These are phyloP conservation scores for Allium fistulosum DNA, from an alignment of 106 monocot genomes.

Conservation along the genomic window DNA sequence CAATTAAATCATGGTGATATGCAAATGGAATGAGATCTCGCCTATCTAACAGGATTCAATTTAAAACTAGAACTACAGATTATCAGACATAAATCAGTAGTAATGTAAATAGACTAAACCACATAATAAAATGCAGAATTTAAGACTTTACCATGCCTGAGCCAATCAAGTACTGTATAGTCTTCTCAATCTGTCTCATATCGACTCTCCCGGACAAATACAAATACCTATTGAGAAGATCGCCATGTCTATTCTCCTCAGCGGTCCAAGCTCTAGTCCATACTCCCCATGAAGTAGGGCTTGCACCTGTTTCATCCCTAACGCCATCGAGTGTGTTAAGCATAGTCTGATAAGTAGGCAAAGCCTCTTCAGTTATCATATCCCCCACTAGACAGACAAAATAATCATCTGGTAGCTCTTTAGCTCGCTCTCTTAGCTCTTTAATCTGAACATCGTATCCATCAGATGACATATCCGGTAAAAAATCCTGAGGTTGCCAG, in stretches of 20 bases:
- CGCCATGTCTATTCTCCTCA: slow-evolving; percentile 62
- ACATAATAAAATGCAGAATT: no score
- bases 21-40: no score
- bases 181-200: slow-evolving; percentile 56
- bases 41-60: no score
- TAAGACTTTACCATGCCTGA: slow-evolving; percentile 46
- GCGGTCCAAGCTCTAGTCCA: slow-evolving; percentile 72
- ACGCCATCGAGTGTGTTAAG: slow-evolving; percentile 56
- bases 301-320: slow-evolving; percentile 56
- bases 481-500: slow-evolving; percentile 65
- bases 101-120: no score
- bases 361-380: slow-evolving; percentile 61
- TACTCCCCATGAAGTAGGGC: slow-evolving; percentile 50
- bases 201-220: slow-evolving; percentile 62
- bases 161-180: slow-evolving; percentile 61
- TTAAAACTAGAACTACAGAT: no score
- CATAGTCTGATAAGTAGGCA: slow-evolving; percentile 66
- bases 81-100: no score
- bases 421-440: slow-evolving; percentile 36
- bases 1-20: no score
- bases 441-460: slow-evolving; percentile 38
- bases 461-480: slow-evolving; percentile 42
- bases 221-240: slow-evolving; percentile 52
- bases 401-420: slow-evolving; percentile 61
- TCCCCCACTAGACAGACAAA: slow-evolving; percentile 60